Evolutionary conservation across 371 early-diverging fungal genomes (phyloP).

Genomic region (Saksenaea oblongispora): DNA sequence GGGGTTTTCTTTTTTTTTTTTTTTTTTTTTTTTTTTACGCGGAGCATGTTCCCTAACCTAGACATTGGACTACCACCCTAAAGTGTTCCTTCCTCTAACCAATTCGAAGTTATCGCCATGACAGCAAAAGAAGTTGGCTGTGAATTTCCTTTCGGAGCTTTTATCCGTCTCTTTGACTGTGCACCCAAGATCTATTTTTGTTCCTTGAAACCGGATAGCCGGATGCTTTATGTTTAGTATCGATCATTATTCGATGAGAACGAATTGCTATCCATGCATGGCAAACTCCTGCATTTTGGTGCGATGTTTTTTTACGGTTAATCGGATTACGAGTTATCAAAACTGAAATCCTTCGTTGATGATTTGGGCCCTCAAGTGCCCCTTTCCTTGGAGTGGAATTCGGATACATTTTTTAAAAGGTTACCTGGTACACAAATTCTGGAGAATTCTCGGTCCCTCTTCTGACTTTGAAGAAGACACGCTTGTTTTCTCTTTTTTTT

Average conservation of each 20-base stretch:
- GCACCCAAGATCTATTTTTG: background rate
- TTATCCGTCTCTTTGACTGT: background rate
- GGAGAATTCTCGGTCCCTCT: background rate
- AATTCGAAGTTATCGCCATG: background rate
- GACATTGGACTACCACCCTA: background rate
- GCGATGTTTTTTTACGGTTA: background rate
- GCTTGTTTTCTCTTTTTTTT: background rate
- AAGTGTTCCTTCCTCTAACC: background rate
- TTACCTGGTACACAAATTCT: background rate
- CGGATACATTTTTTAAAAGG: background rate
- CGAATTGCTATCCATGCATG: background rate
- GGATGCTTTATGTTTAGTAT: background rate
- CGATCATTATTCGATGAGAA: background rate
- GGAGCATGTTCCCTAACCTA: background rate
- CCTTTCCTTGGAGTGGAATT: no score
- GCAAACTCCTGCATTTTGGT: background rate
- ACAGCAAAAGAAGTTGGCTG: background rate
- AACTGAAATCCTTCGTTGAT: no score
- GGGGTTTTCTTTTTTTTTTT: no score
- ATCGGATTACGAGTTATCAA: background rate
- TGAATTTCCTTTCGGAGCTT: background rate
- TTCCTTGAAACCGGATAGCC: background rate
- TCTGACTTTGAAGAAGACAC: background rate
- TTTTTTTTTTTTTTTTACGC: background rate
- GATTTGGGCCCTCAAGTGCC: no score